Percentiles rank a stretch among this genome's conserved stretches.
These are phyloP conservation scores for Sicyos baderoa DNA, from an alignment of 306 rosid genomes.

Conservation along the genomic window DNA sequence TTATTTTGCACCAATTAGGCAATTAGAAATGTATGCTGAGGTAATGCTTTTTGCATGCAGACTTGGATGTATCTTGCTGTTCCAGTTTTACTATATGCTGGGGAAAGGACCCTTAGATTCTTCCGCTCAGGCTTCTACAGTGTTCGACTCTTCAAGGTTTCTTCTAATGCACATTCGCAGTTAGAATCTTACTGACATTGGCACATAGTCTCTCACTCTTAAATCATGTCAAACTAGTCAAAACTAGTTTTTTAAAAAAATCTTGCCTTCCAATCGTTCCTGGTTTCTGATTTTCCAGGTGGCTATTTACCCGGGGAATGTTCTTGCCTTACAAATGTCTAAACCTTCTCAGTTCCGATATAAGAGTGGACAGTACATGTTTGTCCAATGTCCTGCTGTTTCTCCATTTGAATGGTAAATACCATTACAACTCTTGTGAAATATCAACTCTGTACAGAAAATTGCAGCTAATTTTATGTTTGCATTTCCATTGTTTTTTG, in stretches of 20 bases:
- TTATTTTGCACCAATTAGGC: not conserved
- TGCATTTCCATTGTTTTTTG: not conserved
- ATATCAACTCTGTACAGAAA: not conserved
- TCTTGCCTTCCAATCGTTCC: not conserved
- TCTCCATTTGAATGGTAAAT: slow-evolving; percentile 96
- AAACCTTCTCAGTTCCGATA: slow-evolving; percentile 87
- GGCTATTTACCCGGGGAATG: slow-evolving; percentile 95
- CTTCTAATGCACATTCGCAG: slow-evolving; percentile 9
- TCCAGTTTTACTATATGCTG: too few relatives aligned
- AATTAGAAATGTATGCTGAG: slow-evolving; percentile 14
- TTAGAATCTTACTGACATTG: not conserved
- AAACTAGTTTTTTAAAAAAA: not conserved
- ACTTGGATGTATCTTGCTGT: too few relatives aligned
- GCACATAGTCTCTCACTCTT: not conserved
- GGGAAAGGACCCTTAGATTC: too few relatives aligned
- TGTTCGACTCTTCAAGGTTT: slow-evolving; percentile 80
- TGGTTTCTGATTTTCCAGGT: slow-evolving; percentile 39
- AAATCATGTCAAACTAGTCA: not conserved
- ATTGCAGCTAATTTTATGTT: not conserved
- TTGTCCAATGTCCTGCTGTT: slow-evolving; percentile 93
- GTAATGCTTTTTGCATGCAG: slow-evolving; percentile 25
- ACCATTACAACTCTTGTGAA: not conserved
- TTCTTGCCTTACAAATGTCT: slow-evolving; percentile 92
- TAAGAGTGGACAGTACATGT: slow-evolving; percentile 99
- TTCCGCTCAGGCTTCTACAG: too few relatives aligned